These are phyloP conservation scores for Calendula officinalis DNA, from an alignment of 129 eudicot genomes.

Conservation along the genomic window DNA sequence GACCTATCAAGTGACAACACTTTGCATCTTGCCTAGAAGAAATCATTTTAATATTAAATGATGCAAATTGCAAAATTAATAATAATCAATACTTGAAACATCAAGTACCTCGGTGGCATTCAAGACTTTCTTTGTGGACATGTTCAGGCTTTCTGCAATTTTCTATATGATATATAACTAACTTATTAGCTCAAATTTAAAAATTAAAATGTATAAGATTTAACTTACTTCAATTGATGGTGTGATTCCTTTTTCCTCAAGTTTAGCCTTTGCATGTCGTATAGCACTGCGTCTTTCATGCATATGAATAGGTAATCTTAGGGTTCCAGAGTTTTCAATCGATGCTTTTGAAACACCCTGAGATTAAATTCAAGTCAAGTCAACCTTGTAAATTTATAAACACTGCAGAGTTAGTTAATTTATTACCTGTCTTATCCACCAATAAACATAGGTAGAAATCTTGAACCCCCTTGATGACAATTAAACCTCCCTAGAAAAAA, in stretches of 20 bases:
- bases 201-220: neutral
- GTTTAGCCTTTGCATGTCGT: slow-evolving; percentile 70
- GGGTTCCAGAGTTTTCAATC: slow-evolving; percentile 74
- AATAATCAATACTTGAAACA: slow-evolving; percentile 1
- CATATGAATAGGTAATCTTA: slow-evolving; percentile 78
- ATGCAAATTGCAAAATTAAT: slow-evolving; percentile 15
- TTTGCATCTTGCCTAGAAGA: slow-evolving; percentile 70
- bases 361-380: neutral
- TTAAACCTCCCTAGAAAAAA: slow-evolving; percentile 74
- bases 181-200: slow-evolving; percentile 9
- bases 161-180: slow-evolving; percentile 40
- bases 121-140: slow-evolving; percentile 86
- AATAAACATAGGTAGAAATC: slow-evolving; percentile 93
- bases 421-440: slow-evolving; percentile 99
- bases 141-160: slow-evolving; percentile 76
- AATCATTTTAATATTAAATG: neutral
- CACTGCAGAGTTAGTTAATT: neutral
- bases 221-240: slow-evolving; percentile 80
- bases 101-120: slow-evolving; percentile 88
- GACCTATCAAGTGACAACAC: slow-evolving; percentile 86
- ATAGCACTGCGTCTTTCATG: slow-evolving; percentile 84
- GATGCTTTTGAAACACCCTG: slow-evolving; percentile 96
- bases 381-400: neutral
- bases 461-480: slow-evolving; percentile 95
- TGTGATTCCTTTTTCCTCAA: slow-evolving; percentile 78